Conservation (phyloP, 2,329 filamentous ascomycete genomes). For the Hymenoscyphus repandus region DNA sequence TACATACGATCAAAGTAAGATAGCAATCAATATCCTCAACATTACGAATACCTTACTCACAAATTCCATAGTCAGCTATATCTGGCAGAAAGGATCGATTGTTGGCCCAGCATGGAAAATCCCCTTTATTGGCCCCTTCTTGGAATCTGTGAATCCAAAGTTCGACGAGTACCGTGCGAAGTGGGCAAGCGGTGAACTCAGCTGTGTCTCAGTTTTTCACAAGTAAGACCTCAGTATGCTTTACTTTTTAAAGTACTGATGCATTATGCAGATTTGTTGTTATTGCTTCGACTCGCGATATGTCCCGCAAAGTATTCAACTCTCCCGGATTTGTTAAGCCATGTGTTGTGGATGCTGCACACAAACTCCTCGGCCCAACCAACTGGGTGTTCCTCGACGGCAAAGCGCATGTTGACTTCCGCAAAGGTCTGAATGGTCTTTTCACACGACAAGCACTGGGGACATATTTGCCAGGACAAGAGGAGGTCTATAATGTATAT, state of each 20-base stretch:
- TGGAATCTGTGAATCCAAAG: conserved; percentile 85
- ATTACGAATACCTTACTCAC: conserved; percentile 7
- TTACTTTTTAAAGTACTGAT: too few relatives aligned
- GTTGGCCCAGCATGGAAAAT: conserved; percentile 70
- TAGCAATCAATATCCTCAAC: background rate
- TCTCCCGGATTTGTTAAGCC: conserved; percentile 89
- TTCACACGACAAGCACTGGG: conserved; percentile 90
- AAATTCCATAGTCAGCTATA: conserved; percentile 59
- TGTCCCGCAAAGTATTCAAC: conserved; percentile 96
- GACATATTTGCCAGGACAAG: conserved; percentile 83
- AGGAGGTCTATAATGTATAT: conserved; percentile 85
- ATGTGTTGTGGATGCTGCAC: conserved; percentile 89
- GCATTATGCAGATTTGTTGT: conserved; percentile 74
- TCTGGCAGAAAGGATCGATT: conserved; percentile 70
- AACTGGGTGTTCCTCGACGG: conserved; percentile 99
- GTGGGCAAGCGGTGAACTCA: conserved; percentile 86
- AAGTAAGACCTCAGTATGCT: conserved; percentile 58
- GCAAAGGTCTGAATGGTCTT: conserved; percentile 89
- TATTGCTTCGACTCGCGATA: conserved; percentile 89
- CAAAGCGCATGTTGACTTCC: conserved; percentile 91
- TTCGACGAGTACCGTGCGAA: conserved; percentile 89
- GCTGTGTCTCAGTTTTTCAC: conserved; percentile 98
- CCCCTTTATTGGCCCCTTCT: conserved; percentile 91
- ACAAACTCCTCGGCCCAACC: conserved; percentile 84
- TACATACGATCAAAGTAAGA: conserved; percentile 84